Evolutionary conservation across 2,329 filamentous ascomycete species (phyloP).

Genomic region (Beauveria sp.): DNA sequence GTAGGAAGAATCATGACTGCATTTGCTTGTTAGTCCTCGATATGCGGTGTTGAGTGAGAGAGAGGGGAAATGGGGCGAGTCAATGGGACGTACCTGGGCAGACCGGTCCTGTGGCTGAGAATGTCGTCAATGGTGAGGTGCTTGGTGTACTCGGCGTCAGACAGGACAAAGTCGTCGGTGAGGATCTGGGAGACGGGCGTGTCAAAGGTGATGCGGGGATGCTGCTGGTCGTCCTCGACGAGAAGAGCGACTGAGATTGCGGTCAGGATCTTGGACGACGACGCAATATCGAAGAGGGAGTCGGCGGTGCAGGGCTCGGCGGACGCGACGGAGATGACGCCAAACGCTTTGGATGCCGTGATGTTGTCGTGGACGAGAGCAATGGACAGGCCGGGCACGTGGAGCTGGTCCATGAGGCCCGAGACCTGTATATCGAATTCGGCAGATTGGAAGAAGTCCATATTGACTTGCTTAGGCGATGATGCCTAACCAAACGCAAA

Average conservation of each 20-base stretch:
- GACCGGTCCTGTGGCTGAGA: conserved; percentile 7
- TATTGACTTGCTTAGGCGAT: background rate
- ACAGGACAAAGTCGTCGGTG: conserved; percentile 7
- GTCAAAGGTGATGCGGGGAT: conserved; percentile 2
- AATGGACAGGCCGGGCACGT: conserved; percentile 1
- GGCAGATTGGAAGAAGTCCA: conserved; percentile 3
- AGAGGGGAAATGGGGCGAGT: too few species aligned
- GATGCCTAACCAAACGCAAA: too few species aligned
- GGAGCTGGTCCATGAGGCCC: conserved; percentile 4
- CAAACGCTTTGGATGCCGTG: background rate
- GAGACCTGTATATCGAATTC: background rate
- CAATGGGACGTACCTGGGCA: background rate
- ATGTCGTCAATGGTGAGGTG: conserved; percentile 9
- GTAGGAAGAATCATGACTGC: conserved; percentile 5
- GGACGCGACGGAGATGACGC: background rate
- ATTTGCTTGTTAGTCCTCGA: background rate
- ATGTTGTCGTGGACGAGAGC: conserved; percentile 1
- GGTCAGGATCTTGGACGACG: conserved; percentile 8
- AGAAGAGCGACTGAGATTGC: conserved; percentile 2
- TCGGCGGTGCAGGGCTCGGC: background rate
- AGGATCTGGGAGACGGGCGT: conserved; percentile 2
- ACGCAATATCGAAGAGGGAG: conserved; percentile 9
- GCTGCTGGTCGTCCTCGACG: background rate
- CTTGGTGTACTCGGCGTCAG: conserved; percentile 9
- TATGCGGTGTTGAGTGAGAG: too few species aligned